phyloP scores from a whole-genome alignment of 345 rosid species.

The Bruguiera parviflora region DNA sequence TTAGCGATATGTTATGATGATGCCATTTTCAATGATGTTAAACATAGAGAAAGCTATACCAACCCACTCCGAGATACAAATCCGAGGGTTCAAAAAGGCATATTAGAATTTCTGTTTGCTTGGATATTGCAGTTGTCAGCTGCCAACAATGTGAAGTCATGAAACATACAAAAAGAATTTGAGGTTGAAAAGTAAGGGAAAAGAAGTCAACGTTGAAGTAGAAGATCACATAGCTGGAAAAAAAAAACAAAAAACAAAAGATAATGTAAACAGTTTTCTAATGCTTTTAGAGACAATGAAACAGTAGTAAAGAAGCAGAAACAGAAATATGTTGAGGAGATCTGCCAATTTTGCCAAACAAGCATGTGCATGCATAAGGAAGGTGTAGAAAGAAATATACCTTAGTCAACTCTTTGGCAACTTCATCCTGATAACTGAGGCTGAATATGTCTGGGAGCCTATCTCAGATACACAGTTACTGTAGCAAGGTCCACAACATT shows the following conservation, averaged over 20 bases:
- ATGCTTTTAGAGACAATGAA: no score
- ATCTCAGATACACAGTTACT: constrained; percentile 75
- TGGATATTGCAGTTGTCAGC: constrained; percentile 95
- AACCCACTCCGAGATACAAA: constrained; percentile 84
- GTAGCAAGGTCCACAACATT: constrained; percentile 66
- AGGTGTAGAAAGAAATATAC: constrained; percentile 20
- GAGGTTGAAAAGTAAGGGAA: not conserved
- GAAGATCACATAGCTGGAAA: no score
- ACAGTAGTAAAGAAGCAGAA: no score
- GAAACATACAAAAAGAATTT: not conserved
- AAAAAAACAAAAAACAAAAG: no score
- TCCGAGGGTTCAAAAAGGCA: constrained; percentile 93
- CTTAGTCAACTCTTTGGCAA: constrained; percentile 84
- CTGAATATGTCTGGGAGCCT: constrained; percentile 75
- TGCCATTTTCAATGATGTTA: not conserved
- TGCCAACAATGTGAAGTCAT: constrained; percentile 25
- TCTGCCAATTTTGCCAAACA: no score
- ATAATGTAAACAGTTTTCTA: no score
- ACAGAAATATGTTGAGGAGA: no score
- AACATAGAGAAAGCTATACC: constrained; percentile 17
- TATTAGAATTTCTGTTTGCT: constrained; percentile 88
- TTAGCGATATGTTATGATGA: not conserved
- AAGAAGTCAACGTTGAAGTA: not conserved
- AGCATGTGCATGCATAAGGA: not conserved
- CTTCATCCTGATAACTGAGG: constrained; percentile 91